A percentile compares a stretch with the other conserved stretches of the same genome.
Evolutionary conservation across 805 yeast genomes (phyloP).

Genomic region (Metschnikowia cubensis): DNA sequence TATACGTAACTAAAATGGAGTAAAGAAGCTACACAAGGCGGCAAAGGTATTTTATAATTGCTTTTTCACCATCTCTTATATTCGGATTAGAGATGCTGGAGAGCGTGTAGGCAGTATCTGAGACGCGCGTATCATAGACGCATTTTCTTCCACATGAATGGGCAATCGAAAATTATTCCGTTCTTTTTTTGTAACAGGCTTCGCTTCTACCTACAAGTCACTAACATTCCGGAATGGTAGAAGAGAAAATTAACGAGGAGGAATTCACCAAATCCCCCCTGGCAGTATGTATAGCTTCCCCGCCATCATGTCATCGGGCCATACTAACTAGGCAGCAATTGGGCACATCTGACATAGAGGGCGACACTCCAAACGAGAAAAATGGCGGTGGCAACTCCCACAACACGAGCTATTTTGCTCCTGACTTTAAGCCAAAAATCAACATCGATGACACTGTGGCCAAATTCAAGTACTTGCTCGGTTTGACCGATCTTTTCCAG

Average conservation of each 20-base stretch:
- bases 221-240: conserved; percentile 1
- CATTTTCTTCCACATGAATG: conserved; percentile 2
- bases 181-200: conserved; percentile 1
- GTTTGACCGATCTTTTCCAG: conserved; percentile 61
- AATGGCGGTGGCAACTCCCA: not conserved
- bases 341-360: conserved; percentile 5
- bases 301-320: no score
- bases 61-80: not conserved
- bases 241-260: conserved; percentile 5
- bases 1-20: no score
- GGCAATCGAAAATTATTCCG: conserved; percentile 3
- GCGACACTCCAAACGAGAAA: not conserved
- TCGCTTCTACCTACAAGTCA: conserved; percentile 3
- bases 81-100: not conserved
- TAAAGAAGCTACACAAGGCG: no score
- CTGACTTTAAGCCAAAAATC: conserved; percentile 36
- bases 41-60: no score
- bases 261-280: conserved; percentile 14
- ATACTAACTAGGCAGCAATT: conserved; percentile 4
- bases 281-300: conserved; percentile 11
- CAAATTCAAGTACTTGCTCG: conserved; percentile 62
- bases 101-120: not conserved
- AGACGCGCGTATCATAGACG: conserved; percentile 6
- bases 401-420: conserved; percentile 27
- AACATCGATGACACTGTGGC: conserved; percentile 58